Evolutionary conservation across 768 basidiomycete genomes (phyloP).

Genomic region (Tricholoma sp.): DNA sequence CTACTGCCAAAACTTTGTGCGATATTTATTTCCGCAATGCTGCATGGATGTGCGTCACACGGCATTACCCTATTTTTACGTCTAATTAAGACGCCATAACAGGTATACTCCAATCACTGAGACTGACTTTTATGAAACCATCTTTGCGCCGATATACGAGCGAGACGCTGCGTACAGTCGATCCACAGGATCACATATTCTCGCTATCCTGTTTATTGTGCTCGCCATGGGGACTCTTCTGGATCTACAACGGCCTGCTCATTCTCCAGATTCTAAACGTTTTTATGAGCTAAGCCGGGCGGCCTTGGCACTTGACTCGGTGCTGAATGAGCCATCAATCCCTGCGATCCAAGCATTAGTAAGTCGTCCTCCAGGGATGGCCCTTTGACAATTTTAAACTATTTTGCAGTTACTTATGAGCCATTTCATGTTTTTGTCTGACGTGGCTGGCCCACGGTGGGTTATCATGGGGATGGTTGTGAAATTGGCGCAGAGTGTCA

Average conservation of each 20-base stretch:
- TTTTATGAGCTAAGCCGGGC: slow-evolving; percentile 59
- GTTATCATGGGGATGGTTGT: slow-evolving; percentile 66
- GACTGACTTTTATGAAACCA: slow-evolving; percentile 45
- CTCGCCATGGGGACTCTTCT: slow-evolving; percentile 60
- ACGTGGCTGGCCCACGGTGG: slow-evolving; percentile 60
- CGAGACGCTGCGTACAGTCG: slow-evolving; percentile 32
- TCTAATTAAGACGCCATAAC: slow-evolving; percentile 1
- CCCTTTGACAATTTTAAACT: slow-evolving; percentile 9
- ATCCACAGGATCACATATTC: slow-evolving; percentile 43
- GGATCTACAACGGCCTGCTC: slow-evolving; percentile 50
- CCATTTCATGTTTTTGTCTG: slow-evolving; percentile 47
- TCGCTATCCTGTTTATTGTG: slow-evolving; percentile 60
- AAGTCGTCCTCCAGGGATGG: slow-evolving; percentile 15
- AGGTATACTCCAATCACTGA: slow-evolving; percentile 70
- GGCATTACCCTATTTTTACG: slow-evolving; percentile 3
- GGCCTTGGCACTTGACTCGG: slow-evolving; percentile 55
- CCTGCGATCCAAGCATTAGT: slow-evolving; percentile 64
- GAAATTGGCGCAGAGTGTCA: slow-evolving; percentile 65
- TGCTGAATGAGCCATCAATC: slow-evolving; percentile 61
- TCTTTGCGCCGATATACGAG: slow-evolving; percentile 52
- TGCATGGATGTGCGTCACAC: slow-evolving; percentile 60
- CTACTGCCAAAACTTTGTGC: slow-evolving; percentile 34
- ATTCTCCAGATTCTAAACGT: slow-evolving; percentile 50
- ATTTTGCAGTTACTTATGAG: slow-evolving; percentile 49
- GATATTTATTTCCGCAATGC: slow-evolving; percentile 61